Percentiles rank a stretch among this genome's conserved stretches.
Conservation (phyloP, 1,139 yeast species). For the Geotrichum restrictum region DNA sequence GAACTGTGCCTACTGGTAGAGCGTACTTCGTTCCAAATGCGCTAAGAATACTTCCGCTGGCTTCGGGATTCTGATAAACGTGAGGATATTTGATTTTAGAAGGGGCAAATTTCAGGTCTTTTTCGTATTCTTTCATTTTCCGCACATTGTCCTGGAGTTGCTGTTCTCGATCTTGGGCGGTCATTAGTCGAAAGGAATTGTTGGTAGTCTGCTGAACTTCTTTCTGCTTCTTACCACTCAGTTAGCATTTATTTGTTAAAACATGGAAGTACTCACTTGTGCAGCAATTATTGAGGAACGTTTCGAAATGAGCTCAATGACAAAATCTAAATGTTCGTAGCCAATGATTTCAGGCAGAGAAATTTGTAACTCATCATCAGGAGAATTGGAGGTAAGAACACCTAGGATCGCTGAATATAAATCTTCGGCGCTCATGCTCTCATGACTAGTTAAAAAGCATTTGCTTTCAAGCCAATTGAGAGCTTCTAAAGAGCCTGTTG, state of each 20-base stretch:
- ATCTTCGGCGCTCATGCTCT: slow-evolving; percentile 17
- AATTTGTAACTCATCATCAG: slow-evolving; percentile 65
- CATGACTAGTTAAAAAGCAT: slow-evolving; percentile 2
- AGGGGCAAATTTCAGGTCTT: slow-evolving; percentile 48
- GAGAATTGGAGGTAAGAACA: slow-evolving; percentile 36
- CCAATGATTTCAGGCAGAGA: slow-evolving; percentile 75
- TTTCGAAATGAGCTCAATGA: slow-evolving; percentile 52
- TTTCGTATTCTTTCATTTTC: slow-evolving; percentile 44
- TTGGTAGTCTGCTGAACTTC: slow-evolving; percentile 17
- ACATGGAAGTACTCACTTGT: slow-evolving; percentile 14
- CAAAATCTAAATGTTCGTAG: slow-evolving; percentile 75
- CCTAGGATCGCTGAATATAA: slow-evolving; percentile 28
- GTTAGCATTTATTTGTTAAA: background rate
- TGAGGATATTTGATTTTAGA: slow-evolving; percentile 69
- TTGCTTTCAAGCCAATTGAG: slow-evolving; percentile 15
- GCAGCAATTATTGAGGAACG: slow-evolving; percentile 15
- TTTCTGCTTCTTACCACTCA: slow-evolving; percentile 13
- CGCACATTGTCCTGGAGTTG: slow-evolving; percentile 55
- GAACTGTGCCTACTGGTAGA: slow-evolving; percentile 75
- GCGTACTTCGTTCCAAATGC: slow-evolving; percentile 76
- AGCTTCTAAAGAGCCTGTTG: slow-evolving; percentile 3
- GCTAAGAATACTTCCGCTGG: slow-evolving; percentile 59
- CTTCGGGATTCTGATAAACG: slow-evolving; percentile 70
- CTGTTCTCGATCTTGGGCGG: slow-evolving; percentile 56
- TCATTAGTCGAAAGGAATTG: slow-evolving; percentile 37